Percentiles rank a stretch among this genome's conserved stretches.
phyloP scores from a whole-genome alignment of 2,329 filamentous ascomycete species.

The Lithohypha guttulata region DNA sequence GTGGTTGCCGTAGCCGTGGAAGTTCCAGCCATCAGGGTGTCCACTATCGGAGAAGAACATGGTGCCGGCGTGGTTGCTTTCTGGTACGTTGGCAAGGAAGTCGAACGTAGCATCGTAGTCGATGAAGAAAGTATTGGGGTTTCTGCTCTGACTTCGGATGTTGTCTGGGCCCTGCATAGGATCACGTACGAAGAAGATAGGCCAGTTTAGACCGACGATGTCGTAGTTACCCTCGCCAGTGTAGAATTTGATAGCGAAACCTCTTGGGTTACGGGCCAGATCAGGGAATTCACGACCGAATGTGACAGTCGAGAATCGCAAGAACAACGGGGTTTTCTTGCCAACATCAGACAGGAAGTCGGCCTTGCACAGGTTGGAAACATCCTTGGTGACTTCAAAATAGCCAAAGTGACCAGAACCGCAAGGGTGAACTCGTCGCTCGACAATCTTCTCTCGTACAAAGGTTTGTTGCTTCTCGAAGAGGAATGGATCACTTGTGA shows the following conservation, averaged over 20 bases:
- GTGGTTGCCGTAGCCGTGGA: slow-evolving; percentile 37
- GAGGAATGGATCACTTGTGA: slow-evolving; percentile 2
- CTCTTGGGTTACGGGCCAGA: slow-evolving; percentile 36
- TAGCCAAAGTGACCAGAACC: slow-evolving; percentile 23
- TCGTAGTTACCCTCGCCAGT: slow-evolving; percentile 41
- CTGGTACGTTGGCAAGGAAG: slow-evolving; percentile 38
- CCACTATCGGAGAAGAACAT: slow-evolving; percentile 43
- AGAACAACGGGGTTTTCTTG: slow-evolving; percentile 34
- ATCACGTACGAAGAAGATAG: slow-evolving; percentile 41
- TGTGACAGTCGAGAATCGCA: slow-evolving; percentile 38
- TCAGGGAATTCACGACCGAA: slow-evolving; percentile 36
- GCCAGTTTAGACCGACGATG: slow-evolving; percentile 39
- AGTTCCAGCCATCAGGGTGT: slow-evolving; percentile 37
- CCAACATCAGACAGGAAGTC: slow-evolving; percentile 32
- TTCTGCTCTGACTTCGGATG: slow-evolving; percentile 38
- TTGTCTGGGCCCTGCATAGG: slow-evolving; percentile 39
- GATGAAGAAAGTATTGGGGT: slow-evolving; percentile 39
- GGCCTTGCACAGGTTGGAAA: slow-evolving; percentile 23
- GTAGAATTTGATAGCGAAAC: slow-evolving; percentile 42
- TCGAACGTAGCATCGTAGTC: slow-evolving; percentile 40
- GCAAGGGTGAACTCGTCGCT: neutral
- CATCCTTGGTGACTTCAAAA: slow-evolving; percentile 22
- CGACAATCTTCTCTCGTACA: neutral
- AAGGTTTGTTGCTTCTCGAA: slow-evolving; percentile 7
- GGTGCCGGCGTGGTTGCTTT: slow-evolving; percentile 38